Evolutionary conservation across 345 rosid species (phyloP), one percentile per base, ranked within the genome.

Genomic region (Citrus australasica): DNA sequence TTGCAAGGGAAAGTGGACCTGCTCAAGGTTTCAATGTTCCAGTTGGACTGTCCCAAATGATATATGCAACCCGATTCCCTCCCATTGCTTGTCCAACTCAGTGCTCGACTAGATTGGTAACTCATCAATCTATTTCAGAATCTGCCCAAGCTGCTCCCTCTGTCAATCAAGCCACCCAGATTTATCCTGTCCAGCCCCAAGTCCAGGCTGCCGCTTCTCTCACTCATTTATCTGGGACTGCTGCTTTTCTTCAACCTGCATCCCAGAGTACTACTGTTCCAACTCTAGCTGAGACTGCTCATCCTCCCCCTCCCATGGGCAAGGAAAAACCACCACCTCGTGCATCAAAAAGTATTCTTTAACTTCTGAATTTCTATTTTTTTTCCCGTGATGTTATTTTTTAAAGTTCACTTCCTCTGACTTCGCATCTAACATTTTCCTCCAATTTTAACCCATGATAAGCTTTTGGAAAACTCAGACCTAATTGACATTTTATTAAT

Each of bases 11-110:
- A 60, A 80, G n/a, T 71, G n/a, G 8, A 19, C 77, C 76, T 48
- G 16, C 69, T 59, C 69, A n/a, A 51, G 42, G 30, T 59, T 76
- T 75, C 59, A 72, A 42, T 61, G 35, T 27, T 65, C 70, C 27
- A 58, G 40, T 68, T 42, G 51, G 73, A 67, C 71, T 69, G 69
- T 82, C 84, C 76, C 69, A 16, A 61, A 80, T 76, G 79, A 86
- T 82, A 74, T 56, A 33, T 51, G 65, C 64, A 35, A 7, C 63
- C 25, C 59, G 37, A 35, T 24, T 55, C 9, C 71, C 64, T 14
- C 66, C 33, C 28, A 13, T 10, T 61, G 28, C 25, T 61, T 4
- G 16, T 37, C 17, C 68, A 53, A 53, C 5, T 53, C 58, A 53
- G 58, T 1, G 7, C 58, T 0, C 0, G 2, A 17, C 2, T 17